Base-by-base conservation (phyloP, 805 yeast species). In the Saccharomycopsis sp. region DNA sequence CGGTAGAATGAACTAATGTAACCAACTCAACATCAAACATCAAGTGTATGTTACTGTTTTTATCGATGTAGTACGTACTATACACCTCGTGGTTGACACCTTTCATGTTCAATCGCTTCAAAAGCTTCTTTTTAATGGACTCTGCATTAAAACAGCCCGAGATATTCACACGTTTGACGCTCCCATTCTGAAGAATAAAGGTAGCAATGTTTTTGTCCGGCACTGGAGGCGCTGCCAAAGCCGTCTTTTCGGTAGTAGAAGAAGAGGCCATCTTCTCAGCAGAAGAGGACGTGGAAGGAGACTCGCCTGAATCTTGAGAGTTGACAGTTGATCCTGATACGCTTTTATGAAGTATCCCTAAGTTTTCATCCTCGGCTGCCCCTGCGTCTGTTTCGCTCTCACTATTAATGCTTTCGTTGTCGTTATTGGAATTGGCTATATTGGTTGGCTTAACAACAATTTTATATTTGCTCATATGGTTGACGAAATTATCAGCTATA, bases 141-240 rank as follows among this genome's bases (percentile, higher is more conserved):
- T 83, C 86, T 1, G 96, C 91, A 67, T 85, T 86, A 71, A 83
- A 87, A 67, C 96, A 89, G 0, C 91, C 94, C 17, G 82, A 79
- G 0, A 89, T 85, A 65, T 86, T 85, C 49, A 89, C 83, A 56
- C 79, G 77, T 64, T 83, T 84, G 1, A 83, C 77, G 5, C 85
- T 75, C 1, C 97, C 97, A 70, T 86, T 89, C 56, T 85, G 86
- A 42, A 86, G 73, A 34, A 90, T 87, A 63, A 91, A 85, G 1
- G 87, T 85, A 20, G 86, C 84, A 49, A 72, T 70, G 56, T 70
- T 62, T 63, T 71, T 70, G 52, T 68, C 64, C 17, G 64, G 64
- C 49, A 62, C 65, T 24, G 65, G 35, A 41, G 49, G 24, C 3
- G 42, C 47, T 1, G 59, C 62, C 53, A 25, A 55, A 50, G 51